phyloP scores from a whole-genome alignment of 2,329 filamentous ascomycete genomes.

The Aciculosporium take region DNA sequence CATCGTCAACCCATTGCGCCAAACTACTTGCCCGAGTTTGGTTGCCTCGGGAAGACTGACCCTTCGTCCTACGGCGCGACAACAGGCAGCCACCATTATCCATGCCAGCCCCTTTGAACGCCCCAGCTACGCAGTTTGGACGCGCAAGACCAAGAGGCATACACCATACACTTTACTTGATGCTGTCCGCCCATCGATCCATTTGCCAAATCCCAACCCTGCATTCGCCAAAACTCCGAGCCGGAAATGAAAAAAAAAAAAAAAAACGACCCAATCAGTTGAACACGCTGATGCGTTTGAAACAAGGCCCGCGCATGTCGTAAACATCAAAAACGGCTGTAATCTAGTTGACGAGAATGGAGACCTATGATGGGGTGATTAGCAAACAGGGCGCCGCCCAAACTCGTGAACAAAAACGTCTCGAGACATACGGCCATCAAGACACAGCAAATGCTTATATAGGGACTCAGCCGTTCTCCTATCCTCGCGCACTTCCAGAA shows the following conservation, averaged over 20 bases:
- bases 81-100: background rate
- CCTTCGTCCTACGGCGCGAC: background rate
- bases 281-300: background rate
- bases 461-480: conserved; percentile 85
- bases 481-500: conserved; percentile 95
- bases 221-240: background rate
- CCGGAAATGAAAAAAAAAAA: background rate
- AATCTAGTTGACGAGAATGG: conserved; percentile 24
- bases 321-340: too few species aligned
- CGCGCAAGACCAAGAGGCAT: background rate
- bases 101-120: background rate
- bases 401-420: too few species aligned
- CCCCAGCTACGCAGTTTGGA: background rate
- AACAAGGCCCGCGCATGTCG: background rate
- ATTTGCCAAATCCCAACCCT: background rate
- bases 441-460: conserved; percentile 86
- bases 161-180: background rate
- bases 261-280: background rate
- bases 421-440: conserved; percentile 65
- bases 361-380: conserved; percentile 13
- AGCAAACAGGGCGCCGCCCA: too few species aligned
- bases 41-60: background rate
- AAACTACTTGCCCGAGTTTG: background rate
- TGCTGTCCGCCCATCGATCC: background rate
- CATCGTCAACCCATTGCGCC: background rate